Base-by-base conservation (phyloP, 352 stramenopile species). In the Globisporangium nodosum region DNA sequence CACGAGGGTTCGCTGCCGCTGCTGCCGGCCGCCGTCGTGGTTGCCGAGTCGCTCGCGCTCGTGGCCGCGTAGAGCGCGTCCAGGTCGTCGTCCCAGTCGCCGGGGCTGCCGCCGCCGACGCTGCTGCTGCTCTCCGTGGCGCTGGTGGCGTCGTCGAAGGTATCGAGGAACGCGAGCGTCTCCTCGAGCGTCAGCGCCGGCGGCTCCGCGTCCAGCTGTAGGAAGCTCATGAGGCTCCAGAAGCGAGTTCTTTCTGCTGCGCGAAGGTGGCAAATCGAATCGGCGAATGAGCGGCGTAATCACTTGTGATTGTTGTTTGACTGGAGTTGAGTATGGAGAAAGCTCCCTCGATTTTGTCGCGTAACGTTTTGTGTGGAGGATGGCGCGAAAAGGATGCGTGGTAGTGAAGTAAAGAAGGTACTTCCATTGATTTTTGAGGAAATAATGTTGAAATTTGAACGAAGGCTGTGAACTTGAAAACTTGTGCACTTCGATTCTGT, bases 81-180 rank as follows among this genome's bases (percentile, higher is more conserved):
- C 24, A 42, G 21, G 2, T 49, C 39, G 30, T 47, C 31, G 43
- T 59, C 54, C 9, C 27, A 16, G 39, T 13, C 21, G 56, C 35
- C 48, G 35, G 16, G 15, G 0, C 35, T 37, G 5, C 35, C 50
- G 15, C 49, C 40, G 16, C 11, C 24, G 30, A 18, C 37, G 24
- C 24, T 61, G 33, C 27, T 47, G 43, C 37, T 46, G 40, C 49
- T 35, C 42, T 46, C 40, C n/a, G 54, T 45, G 42, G 30, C 40
- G 45, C 33, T 20, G 12, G 42, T 21, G 43, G 24, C 20, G 43
- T 49, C 33, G 20, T 53, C 57, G 49, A 63, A 63, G 40, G 49
- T 42, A 11, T 63, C 57, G 57, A 63, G 50, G 49, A 63, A 63
- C 49, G 57, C 57, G 57, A 63, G 57, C 40, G 57, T 63, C 42